A percentile compares a stretch with the other conserved stretches of the same genome.
Evolutionary conservation across 495 filamentous ascomycete genomes (phyloP).

Genomic region (Aspergillus incahuasiensis): DNA sequence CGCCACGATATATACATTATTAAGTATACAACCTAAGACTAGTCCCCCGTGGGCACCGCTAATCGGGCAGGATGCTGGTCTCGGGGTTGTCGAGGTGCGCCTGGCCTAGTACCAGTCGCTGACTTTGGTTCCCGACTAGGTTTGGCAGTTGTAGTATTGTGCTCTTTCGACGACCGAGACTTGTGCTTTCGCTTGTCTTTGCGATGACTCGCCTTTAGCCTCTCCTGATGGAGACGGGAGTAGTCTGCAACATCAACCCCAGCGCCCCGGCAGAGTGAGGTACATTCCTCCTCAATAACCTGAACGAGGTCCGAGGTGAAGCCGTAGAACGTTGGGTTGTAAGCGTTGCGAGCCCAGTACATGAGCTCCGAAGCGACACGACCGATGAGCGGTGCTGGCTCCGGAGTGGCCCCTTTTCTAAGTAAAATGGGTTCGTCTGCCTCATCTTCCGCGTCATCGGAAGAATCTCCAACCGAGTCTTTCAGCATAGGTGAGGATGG

Average conservation of each 20-base stretch:
- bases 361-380: slow-evolving; percentile 42
- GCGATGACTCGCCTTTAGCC: slow-evolving; percentile 11
- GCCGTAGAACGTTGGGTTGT: slow-evolving; percentile 45
- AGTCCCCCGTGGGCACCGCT: no score
- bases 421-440: slow-evolving; percentile 22
- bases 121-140: not conserved
- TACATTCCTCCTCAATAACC: slow-evolving; percentile 40
- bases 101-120: not conserved
- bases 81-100: not conserved
- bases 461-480: slow-evolving; percentile 17
- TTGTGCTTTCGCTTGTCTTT: slow-evolving; percentile 17
- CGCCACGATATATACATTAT: not conserved
- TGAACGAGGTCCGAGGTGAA: slow-evolving; percentile 37
- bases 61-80: no score
- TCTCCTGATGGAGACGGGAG: slow-evolving; percentile 21
- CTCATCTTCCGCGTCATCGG: slow-evolving; percentile 25
- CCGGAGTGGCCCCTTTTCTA: slow-evolving; percentile 17
- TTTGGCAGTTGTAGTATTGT: not conserved
- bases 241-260: slow-evolving; percentile 38
- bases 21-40: not conserved
- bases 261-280: slow-evolving; percentile 31
- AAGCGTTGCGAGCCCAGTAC: slow-evolving; percentile 46
- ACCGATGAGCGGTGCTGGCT: slow-evolving; percentile 35
- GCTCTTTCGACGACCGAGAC: slow-evolving; percentile 4
- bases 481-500: slow-evolving; percentile 18